A percentile compares a stretch with the other conserved stretches of the same genome.
Evolutionary conservation across 805 yeast genomes (phyloP).

Genomic region (Komagataella kurtzmanii): DNA sequence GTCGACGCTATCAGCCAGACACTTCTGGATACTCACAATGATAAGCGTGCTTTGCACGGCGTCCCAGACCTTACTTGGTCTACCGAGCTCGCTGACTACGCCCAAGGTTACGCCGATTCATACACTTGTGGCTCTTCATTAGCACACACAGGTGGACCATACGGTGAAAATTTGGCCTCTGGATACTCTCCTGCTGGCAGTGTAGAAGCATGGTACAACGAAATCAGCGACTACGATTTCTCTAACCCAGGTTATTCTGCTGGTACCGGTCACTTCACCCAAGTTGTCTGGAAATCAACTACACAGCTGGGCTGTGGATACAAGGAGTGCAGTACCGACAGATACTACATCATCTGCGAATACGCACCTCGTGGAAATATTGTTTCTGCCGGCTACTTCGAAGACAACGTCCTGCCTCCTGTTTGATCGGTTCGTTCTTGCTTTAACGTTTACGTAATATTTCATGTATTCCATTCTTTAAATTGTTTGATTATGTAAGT

Average conservation of each 20-base stretch:
- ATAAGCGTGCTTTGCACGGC: conserved; percentile 37
- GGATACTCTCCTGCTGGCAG: conserved; percentile 51
- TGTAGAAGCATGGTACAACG: conserved; percentile 67
- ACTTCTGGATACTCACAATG: conserved; percentile 50
- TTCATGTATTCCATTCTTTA: not conserved
- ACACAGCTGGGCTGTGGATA: conserved; percentile 60
- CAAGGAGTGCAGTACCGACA: conserved; percentile 36
- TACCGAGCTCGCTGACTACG: conserved; percentile 33
- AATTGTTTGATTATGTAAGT: not conserved
- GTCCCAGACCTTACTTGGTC: conserved; percentile 46
- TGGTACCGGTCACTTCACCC: conserved; percentile 71
- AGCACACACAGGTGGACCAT: conserved; percentile 47
- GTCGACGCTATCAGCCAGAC: conserved; percentile 20
- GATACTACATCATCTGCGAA: conserved; percentile 52
- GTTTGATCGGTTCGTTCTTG: not conserved
- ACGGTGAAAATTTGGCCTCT: conserved; percentile 72
- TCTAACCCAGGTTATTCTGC: conserved; percentile 30
- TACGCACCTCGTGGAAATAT: conserved; percentile 66
- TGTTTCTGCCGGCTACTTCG: conserved; percentile 23
- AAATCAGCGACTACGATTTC: conserved; percentile 38
- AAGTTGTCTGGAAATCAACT: conserved; percentile 58
- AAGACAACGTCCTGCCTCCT: conserved; percentile 20
- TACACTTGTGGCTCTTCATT: conserved; percentile 43
- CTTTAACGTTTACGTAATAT: not conserved
- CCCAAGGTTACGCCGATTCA: conserved; percentile 38